Percentiles rank a stretch among this genome's conserved stretches.
Conservation (phyloP, 306 rosid species). For the Dryas alaskensis region DNA sequence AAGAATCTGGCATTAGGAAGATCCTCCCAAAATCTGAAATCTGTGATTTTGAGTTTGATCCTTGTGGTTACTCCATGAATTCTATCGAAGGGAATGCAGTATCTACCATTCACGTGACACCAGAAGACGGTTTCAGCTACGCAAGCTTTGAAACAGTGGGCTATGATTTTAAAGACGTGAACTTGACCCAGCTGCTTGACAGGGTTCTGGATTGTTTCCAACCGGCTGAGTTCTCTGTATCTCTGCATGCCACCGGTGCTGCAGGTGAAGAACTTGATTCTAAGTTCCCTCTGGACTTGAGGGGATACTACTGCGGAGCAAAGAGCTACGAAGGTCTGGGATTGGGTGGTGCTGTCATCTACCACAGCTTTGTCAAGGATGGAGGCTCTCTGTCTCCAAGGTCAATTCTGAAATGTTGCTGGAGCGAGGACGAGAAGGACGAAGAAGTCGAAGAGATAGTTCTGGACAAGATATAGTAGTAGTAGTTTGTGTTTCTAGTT, state of each 20-base stretch:
- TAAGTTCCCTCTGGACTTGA: constrained; percentile 44
- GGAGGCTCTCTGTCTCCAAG: constrained; percentile 62
- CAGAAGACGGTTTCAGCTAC: constrained; percentile 95
- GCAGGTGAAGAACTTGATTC: constrained; percentile 27
- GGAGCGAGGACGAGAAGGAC: constrained; percentile 86
- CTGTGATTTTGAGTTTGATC: constrained; percentile 90
- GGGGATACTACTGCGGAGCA: constrained; percentile 52
- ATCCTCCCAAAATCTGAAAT: constrained; percentile 77
- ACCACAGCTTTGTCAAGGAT: constrained; percentile 39
- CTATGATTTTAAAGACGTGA: constrained; percentile 44
- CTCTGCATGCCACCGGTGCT: constrained; percentile 50
- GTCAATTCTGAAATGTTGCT: constrained; percentile 70
- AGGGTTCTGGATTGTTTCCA: constrained; percentile 77
- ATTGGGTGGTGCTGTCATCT: constrained; percentile 50
- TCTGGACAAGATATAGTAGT: constrained; percentile 10
- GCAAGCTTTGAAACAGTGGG: constrained; percentile 93
- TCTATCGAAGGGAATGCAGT: constrained; percentile 73
- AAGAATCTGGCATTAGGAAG: constrained; percentile 69
- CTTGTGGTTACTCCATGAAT: constrained; percentile 97
- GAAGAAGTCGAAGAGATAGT: constrained; percentile 47
- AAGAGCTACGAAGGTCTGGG: constrained; percentile 55
- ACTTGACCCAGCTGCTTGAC: constrained; percentile 48
- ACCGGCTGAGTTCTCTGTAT: constrained; percentile 78
- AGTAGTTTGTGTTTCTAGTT: background rate
- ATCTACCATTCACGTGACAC: constrained; percentile 90